Percentiles rank a stretch among this genome's conserved stretches.
Conservation (phyloP, 1,284 basidiomycete species). For the Gomphus sp. region DNA sequence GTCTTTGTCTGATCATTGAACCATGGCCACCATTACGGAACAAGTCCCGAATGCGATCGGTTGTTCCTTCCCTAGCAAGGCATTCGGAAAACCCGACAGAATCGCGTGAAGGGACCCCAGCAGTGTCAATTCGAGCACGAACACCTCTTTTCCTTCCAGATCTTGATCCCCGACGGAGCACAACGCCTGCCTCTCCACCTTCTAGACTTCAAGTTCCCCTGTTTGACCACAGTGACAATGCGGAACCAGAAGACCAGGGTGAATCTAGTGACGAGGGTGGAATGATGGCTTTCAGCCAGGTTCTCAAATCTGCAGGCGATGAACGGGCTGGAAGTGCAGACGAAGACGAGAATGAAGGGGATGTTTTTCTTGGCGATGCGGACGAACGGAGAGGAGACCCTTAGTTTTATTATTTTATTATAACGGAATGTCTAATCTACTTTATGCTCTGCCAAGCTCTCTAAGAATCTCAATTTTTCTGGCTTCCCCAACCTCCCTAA, state of each 20-base stretch:
- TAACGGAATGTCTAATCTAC: slow-evolving; percentile 11
- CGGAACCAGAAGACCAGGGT: slow-evolving; percentile 22
- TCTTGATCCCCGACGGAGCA: slow-evolving; percentile 32
- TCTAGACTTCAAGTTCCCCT: slow-evolving; percentile 31
- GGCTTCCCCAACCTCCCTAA: slow-evolving; percentile 49
- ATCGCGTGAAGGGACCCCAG: slow-evolving; percentile 30
- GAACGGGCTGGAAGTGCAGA: slow-evolving; percentile 45
- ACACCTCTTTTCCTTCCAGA: slow-evolving; percentile 57
- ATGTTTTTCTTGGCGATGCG: slow-evolving; percentile 68
- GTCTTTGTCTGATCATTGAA: slow-evolving; percentile 70
- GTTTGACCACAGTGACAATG: slow-evolving; percentile 32
- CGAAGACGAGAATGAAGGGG: slow-evolving; percentile 66
- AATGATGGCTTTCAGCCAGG: slow-evolving; percentile 68
- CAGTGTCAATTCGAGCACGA: slow-evolving; percentile 23
- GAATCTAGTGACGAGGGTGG: slow-evolving; percentile 38
- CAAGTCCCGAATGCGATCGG: slow-evolving; percentile 10
- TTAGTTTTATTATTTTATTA: slow-evolving; percentile 7
- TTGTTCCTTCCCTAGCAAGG: slow-evolving; percentile 18
- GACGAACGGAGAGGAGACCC: slow-evolving; percentile 39
- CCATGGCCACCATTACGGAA: slow-evolving; percentile 54
- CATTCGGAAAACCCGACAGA: slow-evolving; percentile 22
- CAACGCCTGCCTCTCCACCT: slow-evolving; percentile 27
- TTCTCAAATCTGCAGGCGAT: slow-evolving; percentile 49
- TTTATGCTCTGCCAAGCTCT: slow-evolving; percentile 64
- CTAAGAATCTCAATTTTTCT: slow-evolving; percentile 60